A percentile compares a stretch with the other conserved stretches of the same genome.
These are phyloP conservation scores for Dactylis glomerata DNA, from an alignment of 176 grass and related monocot species.

Conservation along the genomic window DNA sequence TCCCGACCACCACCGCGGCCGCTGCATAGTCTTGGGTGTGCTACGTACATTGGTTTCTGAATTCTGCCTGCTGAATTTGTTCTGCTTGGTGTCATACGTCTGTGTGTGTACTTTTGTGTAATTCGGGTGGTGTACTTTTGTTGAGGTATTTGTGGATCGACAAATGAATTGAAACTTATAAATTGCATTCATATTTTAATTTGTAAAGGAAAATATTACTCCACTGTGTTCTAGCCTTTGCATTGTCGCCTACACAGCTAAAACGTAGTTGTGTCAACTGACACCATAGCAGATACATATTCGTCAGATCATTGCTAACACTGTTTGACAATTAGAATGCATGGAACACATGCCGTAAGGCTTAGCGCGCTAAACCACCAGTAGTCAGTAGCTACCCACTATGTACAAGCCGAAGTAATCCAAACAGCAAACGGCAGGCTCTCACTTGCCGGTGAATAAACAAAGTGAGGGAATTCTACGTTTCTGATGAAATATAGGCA, in stretches of 20 bases:
- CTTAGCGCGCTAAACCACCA: background rate
- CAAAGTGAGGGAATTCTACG: background rate
- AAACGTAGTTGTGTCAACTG: background rate
- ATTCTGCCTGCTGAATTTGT: background rate
- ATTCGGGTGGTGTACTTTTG: conserved; percentile 22
- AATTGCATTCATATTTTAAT: background rate
- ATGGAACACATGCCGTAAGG: background rate
- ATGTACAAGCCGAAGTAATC: background rate
- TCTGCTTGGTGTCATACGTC: conserved; percentile 11
- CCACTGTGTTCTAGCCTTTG: background rate
- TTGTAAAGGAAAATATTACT: background rate
- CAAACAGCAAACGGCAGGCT: background rate
- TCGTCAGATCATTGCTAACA: background rate
- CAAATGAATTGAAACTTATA: background rate
- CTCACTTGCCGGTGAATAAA: background rate
- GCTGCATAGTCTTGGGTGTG: conserved; percentile 38
- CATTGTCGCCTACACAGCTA: background rate
- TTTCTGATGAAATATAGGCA: background rate
- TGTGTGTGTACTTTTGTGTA: background rate
- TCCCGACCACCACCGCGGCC: conserved; percentile 49
- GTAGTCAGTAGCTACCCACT: background rate
- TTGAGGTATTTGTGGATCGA: background rate
- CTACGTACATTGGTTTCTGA: background rate
- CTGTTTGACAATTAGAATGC: background rate
- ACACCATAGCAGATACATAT: background rate